A percentile compares a stretch with the other conserved stretches of the same genome.
Conservation (phyloP, 106 monocot genomes). For the Posidonia australis region DNA sequence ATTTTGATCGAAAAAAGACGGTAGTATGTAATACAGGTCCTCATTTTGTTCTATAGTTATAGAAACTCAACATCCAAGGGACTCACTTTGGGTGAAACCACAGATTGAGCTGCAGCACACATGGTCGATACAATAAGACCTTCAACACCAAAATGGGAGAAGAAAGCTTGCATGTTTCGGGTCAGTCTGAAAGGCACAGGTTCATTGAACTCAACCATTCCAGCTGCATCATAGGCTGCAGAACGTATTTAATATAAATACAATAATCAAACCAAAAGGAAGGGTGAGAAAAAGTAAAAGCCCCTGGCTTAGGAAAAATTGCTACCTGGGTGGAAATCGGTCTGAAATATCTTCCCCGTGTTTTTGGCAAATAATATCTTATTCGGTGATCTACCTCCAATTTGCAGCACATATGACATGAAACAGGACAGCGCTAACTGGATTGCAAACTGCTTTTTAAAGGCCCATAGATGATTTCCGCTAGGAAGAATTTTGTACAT, state of each 20-base stretch:
- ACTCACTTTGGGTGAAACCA: slow-evolving; percentile 78
- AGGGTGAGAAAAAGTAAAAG: neutral
- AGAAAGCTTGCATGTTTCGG: slow-evolving; percentile 91
- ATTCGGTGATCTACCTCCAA: slow-evolving; percentile 91
- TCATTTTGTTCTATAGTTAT: neutral
- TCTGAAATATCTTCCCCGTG: slow-evolving; percentile 96
- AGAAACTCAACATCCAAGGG: neutral
- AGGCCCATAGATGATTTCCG: slow-evolving; percentile 95
- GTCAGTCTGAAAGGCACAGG: slow-evolving; percentile 96
- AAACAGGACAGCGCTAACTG: slow-evolving; percentile 92
- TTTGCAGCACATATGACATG: slow-evolving; percentile 94
- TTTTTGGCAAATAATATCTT: slow-evolving; percentile 96
- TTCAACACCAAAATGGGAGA: slow-evolving; percentile 97
- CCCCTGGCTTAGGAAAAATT: neutral
- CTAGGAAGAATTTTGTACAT: slow-evolving; percentile 98
- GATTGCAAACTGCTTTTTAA: slow-evolving; percentile 93
- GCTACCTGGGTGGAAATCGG: slow-evolving; percentile 94
- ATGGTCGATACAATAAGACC: slow-evolving; percentile 95
- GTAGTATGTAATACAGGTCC: neutral
- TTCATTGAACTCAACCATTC: slow-evolving; percentile 97
- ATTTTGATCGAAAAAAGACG: neutral
- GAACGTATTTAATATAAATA: slow-evolving; percentile 1
- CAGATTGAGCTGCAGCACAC: slow-evolving; percentile 89
- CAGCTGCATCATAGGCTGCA: slow-evolving; percentile 91
- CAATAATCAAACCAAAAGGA: neutral